phyloP scores from a whole-genome alignment of 225 moss, liverwort and hornwort genomes.

The Antitrichia curtipendula region DNA sequence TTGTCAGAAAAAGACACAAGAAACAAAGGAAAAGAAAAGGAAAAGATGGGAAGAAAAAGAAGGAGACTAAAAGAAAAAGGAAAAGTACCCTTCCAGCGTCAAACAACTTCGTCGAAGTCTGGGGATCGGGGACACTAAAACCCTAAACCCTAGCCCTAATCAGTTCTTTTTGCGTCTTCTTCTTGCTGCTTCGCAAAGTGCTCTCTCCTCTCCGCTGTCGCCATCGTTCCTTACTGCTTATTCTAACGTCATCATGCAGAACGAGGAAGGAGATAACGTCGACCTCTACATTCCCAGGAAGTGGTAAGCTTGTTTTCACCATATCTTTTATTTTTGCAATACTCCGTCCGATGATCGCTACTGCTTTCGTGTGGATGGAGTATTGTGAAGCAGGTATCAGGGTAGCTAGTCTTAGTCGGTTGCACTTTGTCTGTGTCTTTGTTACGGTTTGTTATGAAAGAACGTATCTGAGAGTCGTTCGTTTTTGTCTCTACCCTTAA shows the following conservation, averaged over 20 bases:
- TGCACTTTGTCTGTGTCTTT: background rate
- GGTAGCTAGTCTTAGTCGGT: background rate
- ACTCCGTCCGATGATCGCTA: background rate
- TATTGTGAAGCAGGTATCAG: background rate
- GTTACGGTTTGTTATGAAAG: background rate
- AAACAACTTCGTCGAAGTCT: background rate
- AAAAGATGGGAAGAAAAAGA: background rate
- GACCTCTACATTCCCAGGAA: conserved; percentile 25
- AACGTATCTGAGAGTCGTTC: background rate
- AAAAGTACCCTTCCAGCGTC: background rate
- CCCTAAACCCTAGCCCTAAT: background rate
- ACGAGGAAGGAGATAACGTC: conserved; percentile 27
- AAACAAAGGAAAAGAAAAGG: background rate
- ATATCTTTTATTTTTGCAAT: background rate
- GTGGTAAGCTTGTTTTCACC: background rate
- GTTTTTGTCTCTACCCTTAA: background rate
- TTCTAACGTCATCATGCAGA: conserved; percentile 7
- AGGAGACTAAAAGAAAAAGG: background rate
- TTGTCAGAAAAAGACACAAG: background rate
- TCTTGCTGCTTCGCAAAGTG: background rate
- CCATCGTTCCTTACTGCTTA: background rate
- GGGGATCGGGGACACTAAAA: background rate
- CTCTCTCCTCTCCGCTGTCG: background rate
- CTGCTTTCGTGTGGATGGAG: background rate
- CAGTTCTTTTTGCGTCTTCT: background rate